Evolutionary conservation across 768 basidiomycete species (phyloP), one percentile per base, ranked within the genome.

Genomic region (Ephemerocybe angulata): DNA sequence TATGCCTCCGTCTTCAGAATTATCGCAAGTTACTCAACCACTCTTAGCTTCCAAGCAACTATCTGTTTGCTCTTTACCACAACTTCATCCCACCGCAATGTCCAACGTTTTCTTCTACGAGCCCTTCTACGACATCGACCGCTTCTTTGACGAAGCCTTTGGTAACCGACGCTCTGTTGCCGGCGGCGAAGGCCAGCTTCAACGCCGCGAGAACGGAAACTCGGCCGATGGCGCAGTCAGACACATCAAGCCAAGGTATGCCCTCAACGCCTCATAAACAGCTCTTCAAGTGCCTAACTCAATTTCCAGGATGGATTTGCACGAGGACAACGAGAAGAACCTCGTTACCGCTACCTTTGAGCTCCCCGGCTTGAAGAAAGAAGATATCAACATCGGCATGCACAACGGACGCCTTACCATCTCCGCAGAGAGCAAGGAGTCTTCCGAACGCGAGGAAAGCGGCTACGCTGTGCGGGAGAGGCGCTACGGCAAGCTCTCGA

Each of bases 331-430:
- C 0, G 71, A 77, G 21, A 67, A 64, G 22, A 81, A 82, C 60
- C 62, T 69, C 33, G 77, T 85, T 35, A 80, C 78, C 0, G 83
- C 83, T 38, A 65, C 72, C 6, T 82, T 85, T 61, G 84, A 86
- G 58, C 67, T 86, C 6, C 83, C 85, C 0, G 83, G 83, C 19
- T 27, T 84, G 35, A 68, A 68, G 53, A 76, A 78, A 29, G 76
- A 82, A 43, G 67, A 83, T 55, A 69, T 85, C 46, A 65, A 67
- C 47, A 76, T 86, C 58, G 82, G 84, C 52, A 60, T 82, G 7
- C 73, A 77, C 55, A 72, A 78, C 56, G 76, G 77, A 55, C 67
- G 72, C 2, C 76, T 86, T 48, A 77, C 66, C 42, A 63, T 86
- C 46, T 76, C 81, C 3, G 84, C 81, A 10, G 78, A 85, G 67